phyloP scores from a whole-genome alignment of 108 stramenopile genomes.

The Skeletonema marinoi region DNA sequence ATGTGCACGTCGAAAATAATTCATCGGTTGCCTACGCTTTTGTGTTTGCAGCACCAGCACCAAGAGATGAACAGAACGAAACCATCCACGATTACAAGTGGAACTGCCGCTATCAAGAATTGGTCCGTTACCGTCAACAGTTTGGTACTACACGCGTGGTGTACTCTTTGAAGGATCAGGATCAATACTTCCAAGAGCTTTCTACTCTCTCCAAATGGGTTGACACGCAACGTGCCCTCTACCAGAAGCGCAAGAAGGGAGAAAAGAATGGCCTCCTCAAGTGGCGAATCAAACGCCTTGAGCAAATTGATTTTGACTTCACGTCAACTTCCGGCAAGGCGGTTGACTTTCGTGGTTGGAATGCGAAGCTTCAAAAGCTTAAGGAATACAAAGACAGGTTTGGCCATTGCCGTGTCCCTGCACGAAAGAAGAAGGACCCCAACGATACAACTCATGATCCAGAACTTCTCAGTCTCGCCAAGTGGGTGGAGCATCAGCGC shows the following conservation, averaged over 20 bases:
- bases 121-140: background rate
- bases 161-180: background rate
- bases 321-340: background rate
- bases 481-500: slow-evolving; percentile 29
- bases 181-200: slow-evolving; percentile 1
- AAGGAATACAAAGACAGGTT: slow-evolving; percentile 10
- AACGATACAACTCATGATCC: slow-evolving; percentile 4
- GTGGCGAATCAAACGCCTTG: slow-evolving; percentile 16
- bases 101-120: background rate
- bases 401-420: slow-evolving; percentile 21
- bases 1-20: background rate
- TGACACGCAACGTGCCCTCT: slow-evolving; percentile 9
- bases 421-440: background rate
- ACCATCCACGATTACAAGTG: background rate
- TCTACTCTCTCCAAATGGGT: slow-evolving; percentile 20
- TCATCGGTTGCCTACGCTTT: background rate
- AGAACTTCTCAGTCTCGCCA: slow-evolving; percentile 7
- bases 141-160: slow-evolving; percentile 11
- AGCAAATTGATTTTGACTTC: slow-evolving; percentile 18
- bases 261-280: slow-evolving; percentile 20
- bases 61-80: background rate
- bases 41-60: background rate
- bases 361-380: slow-evolving; percentile 16
- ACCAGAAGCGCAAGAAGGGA: slow-evolving; percentile 5
- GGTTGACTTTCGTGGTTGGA: slow-evolving; percentile 18